Conservation (phyloP, 2,329 filamentous ascomycete species). For the Fusarium pseudograminearum region DNA sequence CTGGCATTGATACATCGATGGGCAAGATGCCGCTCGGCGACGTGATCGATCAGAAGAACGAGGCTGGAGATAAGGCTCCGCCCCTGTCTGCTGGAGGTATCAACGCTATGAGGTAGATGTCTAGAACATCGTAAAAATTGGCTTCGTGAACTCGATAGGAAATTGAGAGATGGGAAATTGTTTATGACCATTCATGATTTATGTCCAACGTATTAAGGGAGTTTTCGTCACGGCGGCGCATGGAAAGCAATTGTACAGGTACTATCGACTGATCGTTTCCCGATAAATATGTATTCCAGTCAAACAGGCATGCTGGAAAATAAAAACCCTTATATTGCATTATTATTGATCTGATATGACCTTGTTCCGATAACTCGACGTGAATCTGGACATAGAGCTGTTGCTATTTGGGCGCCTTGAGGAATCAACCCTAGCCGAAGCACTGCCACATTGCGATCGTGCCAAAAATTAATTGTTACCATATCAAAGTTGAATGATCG, state of each 20-base stretch:
- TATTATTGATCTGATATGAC: not conserved
- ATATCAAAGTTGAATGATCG: too few relatives aligned
- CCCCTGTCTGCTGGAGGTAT: constrained; percentile 12
- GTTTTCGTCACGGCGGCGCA: not conserved
- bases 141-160: accelerated
- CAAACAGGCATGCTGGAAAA: not conserved
- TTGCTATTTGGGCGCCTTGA: too few relatives aligned
- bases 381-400: too few relatives aligned
- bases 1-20: not conserved
- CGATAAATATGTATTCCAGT: not conserved
- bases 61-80: not conserved
- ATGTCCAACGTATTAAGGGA: not conserved
- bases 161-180: not conserved
- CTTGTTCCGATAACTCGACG: too few relatives aligned
- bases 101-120: constrained; percentile 10
- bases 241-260: not conserved
- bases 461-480: too few relatives aligned
- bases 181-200: not conserved
- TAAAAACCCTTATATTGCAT: not conserved
- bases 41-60: constrained; percentile 4
- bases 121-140: accelerated
- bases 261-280: accelerated
- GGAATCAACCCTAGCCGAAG: too few relatives aligned
- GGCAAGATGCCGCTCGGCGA: constrained; percentile 8
- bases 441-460: too few relatives aligned